These are phyloP conservation scores for Dysphania ambrosioides DNA, from an alignment of 148 eudicot genomes.

Conservation along the genomic window DNA sequence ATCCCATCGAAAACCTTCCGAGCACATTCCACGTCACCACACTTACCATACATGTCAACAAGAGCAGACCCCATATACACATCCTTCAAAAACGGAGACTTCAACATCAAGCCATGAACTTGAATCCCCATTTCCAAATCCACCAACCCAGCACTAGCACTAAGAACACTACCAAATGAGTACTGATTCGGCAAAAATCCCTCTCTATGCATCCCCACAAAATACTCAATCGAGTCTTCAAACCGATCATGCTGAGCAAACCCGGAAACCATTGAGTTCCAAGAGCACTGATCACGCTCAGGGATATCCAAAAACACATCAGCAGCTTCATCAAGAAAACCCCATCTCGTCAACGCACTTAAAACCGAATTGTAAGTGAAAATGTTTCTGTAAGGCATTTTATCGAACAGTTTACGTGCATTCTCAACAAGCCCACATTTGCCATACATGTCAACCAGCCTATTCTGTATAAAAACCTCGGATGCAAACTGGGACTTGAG, in stretches of 20 bases:
- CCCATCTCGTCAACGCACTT: constrained; percentile 37
- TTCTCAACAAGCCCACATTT: constrained; percentile 46
- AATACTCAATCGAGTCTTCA: constrained; percentile 47
- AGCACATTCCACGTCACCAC: constrained; percentile 60
- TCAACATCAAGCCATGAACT: constrained; percentile 58
- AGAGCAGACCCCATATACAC: constrained; percentile 86
- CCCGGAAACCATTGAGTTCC: constrained; percentile 80
- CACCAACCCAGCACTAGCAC: constrained; percentile 71
- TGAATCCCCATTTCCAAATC: constrained; percentile 53
- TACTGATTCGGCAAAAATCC: constrained; percentile 57
- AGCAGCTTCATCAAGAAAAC: constrained; percentile 53
- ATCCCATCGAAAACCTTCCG: constrained; percentile 59
- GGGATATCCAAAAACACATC: constrained; percentile 44
- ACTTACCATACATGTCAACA: constrained; percentile 79
- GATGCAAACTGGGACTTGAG: constrained; percentile 51
- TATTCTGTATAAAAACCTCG: constrained; percentile 71
- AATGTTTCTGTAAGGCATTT: constrained; percentile 57
- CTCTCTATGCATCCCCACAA: constrained; percentile 60
- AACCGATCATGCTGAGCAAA: constrained; percentile 63
- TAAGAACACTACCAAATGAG: constrained; percentile 71
- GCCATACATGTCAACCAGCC: constrained; percentile 64
- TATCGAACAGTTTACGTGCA: constrained; percentile 64
- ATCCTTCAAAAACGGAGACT: constrained; percentile 40
- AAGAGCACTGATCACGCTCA: constrained; percentile 80
- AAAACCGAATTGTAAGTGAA: constrained; percentile 65